phyloP scores from a whole-genome alignment of 768 basidiomycete genomes.

The Phanerochaete carnosa region DNA sequence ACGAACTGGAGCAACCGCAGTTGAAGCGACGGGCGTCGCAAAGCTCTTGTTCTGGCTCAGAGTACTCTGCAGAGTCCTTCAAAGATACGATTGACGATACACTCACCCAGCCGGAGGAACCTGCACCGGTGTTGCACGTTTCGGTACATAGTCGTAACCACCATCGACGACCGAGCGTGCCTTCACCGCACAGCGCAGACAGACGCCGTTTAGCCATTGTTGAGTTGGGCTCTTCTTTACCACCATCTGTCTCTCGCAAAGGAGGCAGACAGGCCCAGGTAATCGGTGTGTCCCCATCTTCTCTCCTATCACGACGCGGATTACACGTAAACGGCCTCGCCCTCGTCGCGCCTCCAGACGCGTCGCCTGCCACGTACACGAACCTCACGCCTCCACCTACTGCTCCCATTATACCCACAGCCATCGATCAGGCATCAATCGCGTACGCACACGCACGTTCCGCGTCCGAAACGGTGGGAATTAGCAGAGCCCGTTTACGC shows the following conservation, averaged over 20 bases:
- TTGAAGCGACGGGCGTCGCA: slow-evolving; percentile 26
- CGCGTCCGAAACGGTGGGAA: slow-evolving; percentile 41
- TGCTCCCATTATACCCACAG: slow-evolving; percentile 31
- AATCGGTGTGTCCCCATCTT: slow-evolving; percentile 8
- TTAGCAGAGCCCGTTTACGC: slow-evolving; percentile 23
- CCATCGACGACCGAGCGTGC: slow-evolving; percentile 45
- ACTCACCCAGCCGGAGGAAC: background rate
- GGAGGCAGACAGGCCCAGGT: slow-evolving; percentile 12
- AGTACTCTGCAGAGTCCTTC: slow-evolving; percentile 27
- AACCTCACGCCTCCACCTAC: slow-evolving; percentile 51
- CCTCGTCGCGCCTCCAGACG: slow-evolving; percentile 72
- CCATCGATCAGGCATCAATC: slow-evolving; percentile 3
- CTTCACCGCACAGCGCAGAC: slow-evolving; percentile 59
- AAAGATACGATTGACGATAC: background rate
- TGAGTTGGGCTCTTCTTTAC: slow-evolving; percentile 44
- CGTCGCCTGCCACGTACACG: slow-evolving; percentile 49
- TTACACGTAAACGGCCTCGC: slow-evolving; percentile 44
- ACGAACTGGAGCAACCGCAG: slow-evolving; percentile 4
- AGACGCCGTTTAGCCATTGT: slow-evolving; percentile 67
- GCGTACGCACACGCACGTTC: slow-evolving; percentile 40
- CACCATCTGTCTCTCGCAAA: slow-evolving; percentile 23
- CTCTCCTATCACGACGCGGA: slow-evolving; percentile 20
- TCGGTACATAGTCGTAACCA: slow-evolving; percentile 15
- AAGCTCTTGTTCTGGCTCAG: slow-evolving; percentile 51
- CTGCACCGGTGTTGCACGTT: background rate